These are phyloP conservation scores for Aspergillus quadricinctus DNA, from an alignment of 2,329 filamentous ascomycete species.

Conservation along the genomic window DNA sequence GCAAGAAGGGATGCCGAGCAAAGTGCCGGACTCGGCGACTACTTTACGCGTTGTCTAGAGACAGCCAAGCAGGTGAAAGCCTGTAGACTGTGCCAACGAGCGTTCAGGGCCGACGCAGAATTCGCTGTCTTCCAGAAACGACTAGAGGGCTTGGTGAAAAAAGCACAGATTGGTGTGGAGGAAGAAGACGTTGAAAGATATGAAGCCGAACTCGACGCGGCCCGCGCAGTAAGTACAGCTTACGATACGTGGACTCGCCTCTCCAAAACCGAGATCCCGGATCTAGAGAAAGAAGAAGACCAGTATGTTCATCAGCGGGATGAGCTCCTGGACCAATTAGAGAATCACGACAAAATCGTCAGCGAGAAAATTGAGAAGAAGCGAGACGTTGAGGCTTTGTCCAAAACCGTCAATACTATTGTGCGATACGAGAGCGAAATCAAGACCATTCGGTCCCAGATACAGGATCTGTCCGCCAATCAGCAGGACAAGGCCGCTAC, in stretches of 20 bases:
- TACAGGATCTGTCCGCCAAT: slow-evolving; percentile 69
- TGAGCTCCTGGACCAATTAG: slow-evolving; percentile 56
- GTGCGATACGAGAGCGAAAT: slow-evolving; percentile 69
- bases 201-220: slow-evolving; percentile 44
- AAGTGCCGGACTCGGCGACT: slow-evolving; percentile 63
- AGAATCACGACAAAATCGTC: slow-evolving; percentile 64
- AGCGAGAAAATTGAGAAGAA: slow-evolving; percentile 60
- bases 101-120: slow-evolving; percentile 59
- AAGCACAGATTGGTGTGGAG: slow-evolving; percentile 54
- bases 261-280: slow-evolving; percentile 64
- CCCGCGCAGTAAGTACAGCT: slow-evolving; percentile 60
- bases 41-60: slow-evolving; percentile 65
- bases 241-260: slow-evolving; percentile 73
- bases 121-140: slow-evolving; percentile 61
- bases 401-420: slow-evolving; percentile 73
- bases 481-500: slow-evolving; percentile 63
- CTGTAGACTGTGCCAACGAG: slow-evolving; percentile 71
- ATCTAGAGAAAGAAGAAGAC: slow-evolving; percentile 60
- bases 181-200: slow-evolving; percentile 38
- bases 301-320: slow-evolving; percentile 60
- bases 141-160: slow-evolving; percentile 55
- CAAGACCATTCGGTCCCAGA: slow-evolving; percentile 64
- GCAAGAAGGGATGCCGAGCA: slow-evolving; percentile 63
- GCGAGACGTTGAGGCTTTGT: slow-evolving; percentile 69
- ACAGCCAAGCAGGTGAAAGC: slow-evolving; percentile 63